Conservation (phyloP, 495 filamentous ascomycete genomes). For the Talaromyces wortmannii region DNA sequence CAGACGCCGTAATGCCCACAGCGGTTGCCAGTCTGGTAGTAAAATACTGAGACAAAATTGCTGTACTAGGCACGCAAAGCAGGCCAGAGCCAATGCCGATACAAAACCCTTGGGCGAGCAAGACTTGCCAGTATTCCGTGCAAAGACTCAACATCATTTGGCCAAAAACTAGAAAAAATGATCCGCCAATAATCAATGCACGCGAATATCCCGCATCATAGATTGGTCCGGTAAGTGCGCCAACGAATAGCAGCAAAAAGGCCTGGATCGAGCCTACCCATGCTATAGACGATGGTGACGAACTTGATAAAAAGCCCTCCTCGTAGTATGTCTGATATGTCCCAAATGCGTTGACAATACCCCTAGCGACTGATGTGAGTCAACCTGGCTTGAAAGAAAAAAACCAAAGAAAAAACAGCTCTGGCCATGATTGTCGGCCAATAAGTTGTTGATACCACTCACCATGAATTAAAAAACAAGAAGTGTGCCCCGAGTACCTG, state of each 20-base stretch:
- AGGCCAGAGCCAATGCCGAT: slow-evolving; percentile 46
- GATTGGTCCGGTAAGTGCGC: slow-evolving; percentile 58
- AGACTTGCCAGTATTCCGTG: slow-evolving; percentile 38
- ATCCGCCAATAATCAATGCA: slow-evolving; percentile 38
- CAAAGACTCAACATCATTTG: slow-evolving; percentile 63
- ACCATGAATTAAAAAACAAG: slow-evolving; percentile 57
- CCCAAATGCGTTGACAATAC: slow-evolving; percentile 44
- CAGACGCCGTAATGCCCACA: slow-evolving; percentile 60
- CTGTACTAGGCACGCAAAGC: slow-evolving; percentile 54
- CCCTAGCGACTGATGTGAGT: slow-evolving; percentile 7
- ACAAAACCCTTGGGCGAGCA: slow-evolving; percentile 34
- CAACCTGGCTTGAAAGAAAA: not conserved
- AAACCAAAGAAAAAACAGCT: too few species aligned
- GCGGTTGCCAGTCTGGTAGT: slow-evolving; percentile 58
- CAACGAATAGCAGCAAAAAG: slow-evolving; percentile 17
- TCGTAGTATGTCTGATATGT: slow-evolving; percentile 46
- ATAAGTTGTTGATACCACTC: slow-evolving; percentile 5
- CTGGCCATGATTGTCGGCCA: too few species aligned
- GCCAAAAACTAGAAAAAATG: slow-evolving; percentile 59
- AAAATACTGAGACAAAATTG: slow-evolving; percentile 61
- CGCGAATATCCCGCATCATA: slow-evolving; percentile 72
- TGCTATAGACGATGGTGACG: slow-evolving; percentile 12
- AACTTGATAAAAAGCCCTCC: slow-evolving; percentile 19
- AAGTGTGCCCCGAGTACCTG: slow-evolving; percentile 49
- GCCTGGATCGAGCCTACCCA: slow-evolving; percentile 4